Evolutionary conservation across 2,329 filamentous ascomycete species (phyloP).

Genomic region (Hypoxylon sp.): DNA sequence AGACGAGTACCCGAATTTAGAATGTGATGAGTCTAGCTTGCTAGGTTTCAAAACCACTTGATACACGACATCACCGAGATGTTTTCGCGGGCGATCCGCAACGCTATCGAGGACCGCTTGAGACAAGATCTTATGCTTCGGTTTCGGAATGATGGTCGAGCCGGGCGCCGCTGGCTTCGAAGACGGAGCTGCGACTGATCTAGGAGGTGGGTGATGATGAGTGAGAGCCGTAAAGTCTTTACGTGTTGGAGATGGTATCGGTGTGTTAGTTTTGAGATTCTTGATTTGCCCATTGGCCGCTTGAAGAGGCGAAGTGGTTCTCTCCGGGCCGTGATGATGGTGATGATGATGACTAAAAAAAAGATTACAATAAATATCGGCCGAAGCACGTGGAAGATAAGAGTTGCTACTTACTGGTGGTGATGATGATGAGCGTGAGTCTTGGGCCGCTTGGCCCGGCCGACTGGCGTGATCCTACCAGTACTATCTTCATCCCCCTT

Average conservation of each 20-base stretch:
- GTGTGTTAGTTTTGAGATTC: constrained; percentile 63
- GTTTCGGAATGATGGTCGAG: constrained; percentile 66
- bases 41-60: constrained; percentile 73
- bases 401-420: constrained; percentile 70
- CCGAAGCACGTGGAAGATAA: constrained; percentile 29
- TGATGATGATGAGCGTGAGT: constrained; percentile 75
- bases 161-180: constrained; percentile 54
- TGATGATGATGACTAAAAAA: constrained; percentile 65
- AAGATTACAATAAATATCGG: constrained; percentile 48
- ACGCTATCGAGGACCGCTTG: constrained; percentile 80
- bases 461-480: constrained; percentile 72
- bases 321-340: constrained; percentile 69
- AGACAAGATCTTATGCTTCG: constrained; percentile 77
- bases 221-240: constrained; percentile 58
- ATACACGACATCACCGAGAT: constrained; percentile 90
- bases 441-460: constrained; percentile 76
- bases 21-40: constrained; percentile 61
- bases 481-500: constrained; percentile 76
- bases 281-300: constrained; percentile 64
- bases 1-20: constrained; percentile 63
- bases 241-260: constrained; percentile 63
- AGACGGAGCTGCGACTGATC: constrained; percentile 56
- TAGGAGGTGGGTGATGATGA: constrained; percentile 67
- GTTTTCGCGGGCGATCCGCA: constrained; percentile 77
- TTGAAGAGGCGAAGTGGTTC: constrained; percentile 60